Percentiles rank a stretch among this genome's conserved stretches.
phyloP scores from a whole-genome alignment of 1,284 basidiomycete genomes.

The Nidula niveotomentosa region DNA sequence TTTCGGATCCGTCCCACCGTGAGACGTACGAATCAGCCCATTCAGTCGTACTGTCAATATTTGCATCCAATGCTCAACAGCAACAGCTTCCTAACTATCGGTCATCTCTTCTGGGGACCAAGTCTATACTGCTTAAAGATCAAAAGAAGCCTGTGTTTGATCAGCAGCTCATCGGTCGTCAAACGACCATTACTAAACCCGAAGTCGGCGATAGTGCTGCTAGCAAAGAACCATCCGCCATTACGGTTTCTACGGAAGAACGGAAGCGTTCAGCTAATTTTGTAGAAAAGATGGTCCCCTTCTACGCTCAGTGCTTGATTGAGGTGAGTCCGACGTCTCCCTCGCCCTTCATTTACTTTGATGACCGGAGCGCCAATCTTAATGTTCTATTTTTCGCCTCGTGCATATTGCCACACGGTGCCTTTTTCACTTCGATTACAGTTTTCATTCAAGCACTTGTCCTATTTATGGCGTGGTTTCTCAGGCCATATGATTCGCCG shows the following conservation, averaged over 20 bases:
- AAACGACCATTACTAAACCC: neutral
- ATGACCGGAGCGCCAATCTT: conserved; percentile 1
- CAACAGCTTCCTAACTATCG: neutral
- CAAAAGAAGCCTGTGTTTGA: neutral
- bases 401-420: neutral
- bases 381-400: conserved; percentile 1
- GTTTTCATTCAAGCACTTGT: no score
- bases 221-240: neutral
- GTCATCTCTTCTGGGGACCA: neutral
- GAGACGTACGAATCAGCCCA: conserved; percentile 76
- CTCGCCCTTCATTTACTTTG: conserved; percentile 1
- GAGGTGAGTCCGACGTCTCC: conserved; percentile 44
- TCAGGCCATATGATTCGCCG: no score
- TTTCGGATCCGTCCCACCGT: conserved; percentile 54
- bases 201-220: neutral
- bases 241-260: neutral
- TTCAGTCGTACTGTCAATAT: conserved; percentile 69
- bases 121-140: neutral
- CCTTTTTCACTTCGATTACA: no score
- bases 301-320: conserved; percentile 64
- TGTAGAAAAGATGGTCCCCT: conserved; percentile 60
- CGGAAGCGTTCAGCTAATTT: conserved; percentile 24
- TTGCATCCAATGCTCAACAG: conserved; percentile 54
- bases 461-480: no score
- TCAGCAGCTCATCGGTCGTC: neutral